Conservation (phyloP, 2,329 filamentous ascomycete genomes). For the Chaetothyriales sp. region DNA sequence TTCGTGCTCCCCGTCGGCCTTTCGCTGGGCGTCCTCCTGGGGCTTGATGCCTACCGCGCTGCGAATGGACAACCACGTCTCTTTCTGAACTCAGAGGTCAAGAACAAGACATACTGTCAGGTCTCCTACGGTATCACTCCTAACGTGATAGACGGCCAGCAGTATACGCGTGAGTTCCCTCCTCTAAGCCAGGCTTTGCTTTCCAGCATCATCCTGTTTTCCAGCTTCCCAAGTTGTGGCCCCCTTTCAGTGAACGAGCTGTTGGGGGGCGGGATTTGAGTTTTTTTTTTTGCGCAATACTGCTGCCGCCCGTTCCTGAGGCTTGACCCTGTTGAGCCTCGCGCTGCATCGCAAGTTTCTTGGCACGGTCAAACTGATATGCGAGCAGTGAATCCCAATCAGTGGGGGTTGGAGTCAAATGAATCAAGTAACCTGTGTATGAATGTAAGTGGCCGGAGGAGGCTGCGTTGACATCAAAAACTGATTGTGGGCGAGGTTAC, state of each 20-base stretch:
- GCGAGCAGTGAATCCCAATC: constrained; percentile 41
- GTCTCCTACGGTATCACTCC: constrained; percentile 35
- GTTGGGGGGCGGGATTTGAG: background rate
- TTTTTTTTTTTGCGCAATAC: background rate
- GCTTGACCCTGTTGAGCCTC: background rate
- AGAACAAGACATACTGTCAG: constrained; percentile 31
- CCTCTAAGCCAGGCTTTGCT: background rate
- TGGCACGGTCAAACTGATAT: constrained; percentile 2
- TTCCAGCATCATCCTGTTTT: background rate
- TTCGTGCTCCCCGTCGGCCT: constrained; percentile 38
- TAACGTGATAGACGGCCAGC: constrained; percentile 25
- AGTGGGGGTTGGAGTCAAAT: constrained; percentile 36
- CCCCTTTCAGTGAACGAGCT: background rate
- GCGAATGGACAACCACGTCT: constrained; percentile 33
- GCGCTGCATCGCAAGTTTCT: background rate
- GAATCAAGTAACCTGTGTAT: constrained; percentile 31
- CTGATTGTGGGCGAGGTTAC: constrained; percentile 28
- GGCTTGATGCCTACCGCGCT: constrained; percentile 33
- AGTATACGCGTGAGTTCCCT: constrained; percentile 35
- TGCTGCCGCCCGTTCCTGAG: constrained; percentile 1
- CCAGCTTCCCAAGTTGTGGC: background rate
- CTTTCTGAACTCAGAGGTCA: constrained; percentile 28
- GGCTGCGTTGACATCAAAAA: background rate
- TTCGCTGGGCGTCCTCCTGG: constrained; percentile 38
- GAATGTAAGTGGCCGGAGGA: constrained; percentile 33